These are phyloP conservation scores for Flaveria robusta DNA, from an alignment of 129 eudicot species.

Conservation along the genomic window DNA sequence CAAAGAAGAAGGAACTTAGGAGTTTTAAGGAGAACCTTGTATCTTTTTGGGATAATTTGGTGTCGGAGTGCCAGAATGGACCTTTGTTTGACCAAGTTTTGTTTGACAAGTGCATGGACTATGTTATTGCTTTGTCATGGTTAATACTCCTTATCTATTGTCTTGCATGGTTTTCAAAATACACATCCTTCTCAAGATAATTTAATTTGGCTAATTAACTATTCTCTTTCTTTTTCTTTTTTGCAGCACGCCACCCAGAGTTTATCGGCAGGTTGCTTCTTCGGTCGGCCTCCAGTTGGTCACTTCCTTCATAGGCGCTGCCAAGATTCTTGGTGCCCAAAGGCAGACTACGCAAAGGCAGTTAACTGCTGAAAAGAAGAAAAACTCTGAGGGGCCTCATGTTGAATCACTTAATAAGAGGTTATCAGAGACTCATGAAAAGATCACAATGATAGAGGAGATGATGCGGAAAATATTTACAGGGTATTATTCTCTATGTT, in stretches of 20 bases:
- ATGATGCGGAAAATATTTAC: slow-evolving; percentile 94
- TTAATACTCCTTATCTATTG: slow-evolving; percentile 35
- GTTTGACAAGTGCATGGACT: slow-evolving; percentile 94
- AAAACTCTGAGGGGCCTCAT: slow-evolving; percentile 71
- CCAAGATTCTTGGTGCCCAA: slow-evolving; percentile 83
- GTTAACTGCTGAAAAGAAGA: slow-evolving; percentile 87
- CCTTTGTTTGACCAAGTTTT: slow-evolving; percentile 78
- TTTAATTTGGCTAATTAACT: slow-evolving; percentile 24
- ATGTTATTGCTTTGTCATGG: slow-evolving; percentile 94
- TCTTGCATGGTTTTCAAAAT: slow-evolving; percentile 21
- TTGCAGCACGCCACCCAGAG: slow-evolving; percentile 94
- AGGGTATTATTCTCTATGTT: slow-evolving; percentile 49
- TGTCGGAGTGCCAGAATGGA: slow-evolving; percentile 86
- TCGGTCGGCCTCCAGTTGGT: slow-evolving; percentile 96
- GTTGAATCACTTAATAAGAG: slow-evolving; percentile 85
- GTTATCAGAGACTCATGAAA: slow-evolving; percentile 74
- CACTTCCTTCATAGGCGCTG: slow-evolving; percentile 78
- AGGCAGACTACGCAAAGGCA: slow-evolving; percentile 98
- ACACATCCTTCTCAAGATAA: not conserved
- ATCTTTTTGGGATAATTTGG: slow-evolving; percentile 84
- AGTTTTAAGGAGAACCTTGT: slow-evolving; percentile 83
- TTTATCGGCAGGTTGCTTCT: slow-evolving; percentile 81
- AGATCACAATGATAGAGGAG: slow-evolving; percentile 80
- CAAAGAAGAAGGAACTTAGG: slow-evolving; percentile 86
- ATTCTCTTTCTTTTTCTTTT: not conserved